These are phyloP conservation scores for Dillenia turbinata DNA, from an alignment of 164 flowering plant genomes.

Conservation along the genomic window DNA sequence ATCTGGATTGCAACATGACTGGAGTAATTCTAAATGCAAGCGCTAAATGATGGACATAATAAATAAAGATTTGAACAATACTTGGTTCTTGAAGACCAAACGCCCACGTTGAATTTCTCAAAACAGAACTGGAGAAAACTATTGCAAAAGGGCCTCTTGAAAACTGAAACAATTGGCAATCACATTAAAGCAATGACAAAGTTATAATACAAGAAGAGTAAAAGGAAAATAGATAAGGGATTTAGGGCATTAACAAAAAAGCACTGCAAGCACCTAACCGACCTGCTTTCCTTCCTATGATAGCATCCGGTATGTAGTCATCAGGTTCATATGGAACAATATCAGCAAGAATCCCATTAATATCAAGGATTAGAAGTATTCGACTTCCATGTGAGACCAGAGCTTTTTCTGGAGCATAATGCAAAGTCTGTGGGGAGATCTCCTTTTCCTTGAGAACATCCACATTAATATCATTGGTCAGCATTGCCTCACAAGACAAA, in stretches of 20 bases:
- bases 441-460: constrained; percentile 6
- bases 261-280: too few species aligned
- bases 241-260: too few species aligned
- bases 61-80: constrained; percentile 14
- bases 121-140: constrained; percentile 60
- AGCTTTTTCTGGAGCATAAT: constrained; percentile 25
- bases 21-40: too few species aligned
- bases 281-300: constrained; percentile 42
- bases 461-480: neutral
- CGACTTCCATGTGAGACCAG: too few species aligned
- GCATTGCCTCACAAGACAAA: too few species aligned
- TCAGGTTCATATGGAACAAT: constrained; percentile 20
- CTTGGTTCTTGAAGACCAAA: constrained; percentile 67
- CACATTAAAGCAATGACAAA: neutral
- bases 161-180: constrained; percentile 32
- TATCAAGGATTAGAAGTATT: constrained; percentile 57
- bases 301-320: constrained; percentile 23
- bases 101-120: constrained; percentile 51
- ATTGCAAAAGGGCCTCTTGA: constrained; percentile 56
- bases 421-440: too few species aligned
- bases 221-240: too few species aligned
- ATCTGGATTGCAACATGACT: too few species aligned
- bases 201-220: constrained; percentile 1
- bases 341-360: constrained; percentile 67
- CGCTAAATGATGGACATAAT: too few species aligned